phyloP scores from a whole-genome alignment of 352 stramenopile genomes.

The Globisporangium polare region DNA sequence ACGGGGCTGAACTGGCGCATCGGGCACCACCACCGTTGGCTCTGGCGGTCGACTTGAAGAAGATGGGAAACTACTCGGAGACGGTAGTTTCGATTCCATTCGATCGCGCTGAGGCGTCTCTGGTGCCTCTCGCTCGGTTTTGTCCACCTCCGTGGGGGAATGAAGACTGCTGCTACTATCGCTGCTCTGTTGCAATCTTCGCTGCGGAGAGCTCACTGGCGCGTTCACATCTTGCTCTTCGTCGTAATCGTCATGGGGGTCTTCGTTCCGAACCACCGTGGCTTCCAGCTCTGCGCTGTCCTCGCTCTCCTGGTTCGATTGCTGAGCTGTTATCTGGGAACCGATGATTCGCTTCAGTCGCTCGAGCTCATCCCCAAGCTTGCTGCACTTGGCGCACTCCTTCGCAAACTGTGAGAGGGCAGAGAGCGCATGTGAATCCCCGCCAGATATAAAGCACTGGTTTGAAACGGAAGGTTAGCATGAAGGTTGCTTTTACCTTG shows the following conservation, averaged over 20 bases:
- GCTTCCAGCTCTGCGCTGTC: conserved; percentile 7
- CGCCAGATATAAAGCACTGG: too few relatives aligned
- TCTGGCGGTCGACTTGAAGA: too few relatives aligned
- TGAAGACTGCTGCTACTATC: neutral
- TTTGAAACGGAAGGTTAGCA: too few relatives aligned
- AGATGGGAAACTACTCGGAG: neutral
- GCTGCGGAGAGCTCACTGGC: too few relatives aligned
- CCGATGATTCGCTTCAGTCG: conserved; percentile 7
- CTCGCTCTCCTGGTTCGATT: conserved; percentile 13
- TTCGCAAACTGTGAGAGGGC: neutral
- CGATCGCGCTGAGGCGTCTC: neutral
- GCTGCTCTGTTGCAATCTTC: neutral
- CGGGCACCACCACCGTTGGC: too few relatives aligned
- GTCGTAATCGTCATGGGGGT: neutral
- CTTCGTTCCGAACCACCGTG: conserved; percentile 8
- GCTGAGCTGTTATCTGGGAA: neutral
- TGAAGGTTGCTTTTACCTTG: conserved; percentile 2
- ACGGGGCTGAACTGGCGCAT: too few relatives aligned
- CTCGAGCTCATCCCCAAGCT: conserved; percentile 22
- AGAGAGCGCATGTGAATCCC: neutral
- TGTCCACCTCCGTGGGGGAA: neutral
- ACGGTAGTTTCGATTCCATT: neutral
- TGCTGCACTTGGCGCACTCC: conserved; percentile 14
- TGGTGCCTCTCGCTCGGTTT: neutral
- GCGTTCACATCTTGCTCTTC: neutral